Conservation (phyloP, 2,329 filamentous ascomycete genomes). For the Fusarium austroafricanum region DNA sequence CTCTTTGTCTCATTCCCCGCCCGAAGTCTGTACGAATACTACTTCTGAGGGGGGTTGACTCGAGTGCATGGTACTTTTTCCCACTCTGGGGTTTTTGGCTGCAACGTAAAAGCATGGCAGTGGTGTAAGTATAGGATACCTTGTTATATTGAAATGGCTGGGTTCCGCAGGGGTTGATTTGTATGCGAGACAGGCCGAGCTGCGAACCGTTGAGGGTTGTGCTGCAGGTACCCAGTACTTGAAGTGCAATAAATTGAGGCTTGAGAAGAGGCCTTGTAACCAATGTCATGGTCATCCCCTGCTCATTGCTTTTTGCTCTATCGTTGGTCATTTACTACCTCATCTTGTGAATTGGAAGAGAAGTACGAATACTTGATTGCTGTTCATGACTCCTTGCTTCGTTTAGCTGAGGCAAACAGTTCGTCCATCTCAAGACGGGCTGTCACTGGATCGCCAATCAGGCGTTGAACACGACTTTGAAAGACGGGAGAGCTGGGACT, state of each 20-base stretch:
- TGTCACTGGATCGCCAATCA: constrained; percentile 30
- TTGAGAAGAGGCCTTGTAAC: constrained; percentile 4
- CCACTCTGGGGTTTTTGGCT: constrained; percentile 7
- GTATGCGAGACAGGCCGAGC: constrained; percentile 17
- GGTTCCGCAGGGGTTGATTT: constrained; percentile 11
- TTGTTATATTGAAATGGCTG: constrained; percentile 25
- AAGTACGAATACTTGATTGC: not conserved
- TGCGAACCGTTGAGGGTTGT: constrained; percentile 23
- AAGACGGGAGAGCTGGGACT: constrained; percentile 22
- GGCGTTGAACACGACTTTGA: not conserved
- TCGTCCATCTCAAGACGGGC: constrained; percentile 20
- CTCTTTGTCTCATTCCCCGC: not conserved
- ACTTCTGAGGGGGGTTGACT: constrained; percentile 15
- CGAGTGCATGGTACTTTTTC: constrained; percentile 2
- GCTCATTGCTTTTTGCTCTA: not conserved
- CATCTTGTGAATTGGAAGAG: not conserved
- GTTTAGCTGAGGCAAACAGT: constrained; percentile 33
- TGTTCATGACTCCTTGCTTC: constrained; percentile 21
- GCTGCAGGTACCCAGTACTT: constrained; percentile 33
- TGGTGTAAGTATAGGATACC: constrained; percentile 27
- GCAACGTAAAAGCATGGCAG: constrained; percentile 28
- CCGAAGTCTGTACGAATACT: not conserved
- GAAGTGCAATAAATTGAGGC: not conserved
- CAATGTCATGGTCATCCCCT: constrained; percentile 24
- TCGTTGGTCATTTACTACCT: not conserved